Base-by-base conservation (phyloP, 2,329 filamentous ascomycete genomes). In the Berkeleyomyces rouxiae region DNA sequence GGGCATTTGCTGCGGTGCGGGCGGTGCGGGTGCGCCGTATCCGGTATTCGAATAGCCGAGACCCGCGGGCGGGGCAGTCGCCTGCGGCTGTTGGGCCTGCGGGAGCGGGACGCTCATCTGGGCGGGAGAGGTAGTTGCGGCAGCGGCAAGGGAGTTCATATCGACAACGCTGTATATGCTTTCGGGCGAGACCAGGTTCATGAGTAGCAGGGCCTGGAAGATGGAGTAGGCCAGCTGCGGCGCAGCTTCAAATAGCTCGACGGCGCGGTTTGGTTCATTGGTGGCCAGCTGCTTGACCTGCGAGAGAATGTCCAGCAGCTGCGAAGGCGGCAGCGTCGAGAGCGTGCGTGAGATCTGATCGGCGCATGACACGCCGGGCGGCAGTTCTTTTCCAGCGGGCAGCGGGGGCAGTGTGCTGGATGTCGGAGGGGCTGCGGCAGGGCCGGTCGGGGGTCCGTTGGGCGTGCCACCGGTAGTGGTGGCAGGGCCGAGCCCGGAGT, bases 161-260 rank as follows among this genome's bases (percentile, higher is more conserved):
- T 95, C 88, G 61, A 96, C 80, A 39, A 97, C 88, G 3, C 87
- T 85, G 66, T 86, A 82, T 62, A 97, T 84, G 2, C 90, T 85
- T 68, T 85, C 85, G 11, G 89, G 87, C 64, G 93, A 92, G 63
- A 97, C 90, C 7, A 97, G 83, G 55, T 90, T 90, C 82, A 97
- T 93, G 44, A 96, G 82, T 1, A 97, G 82, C 7, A 97, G 81
- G 33, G 91, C 88, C 74, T 97, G 92, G 75, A 97, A 97, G 67
- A 97, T 87, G 64, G 93, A 93, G 70, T 95, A 97, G 3, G 89
- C 84, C 53, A 99, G 83, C 74, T 99, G 93, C 0, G 93, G 93
- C 1, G 91, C 90, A 75, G 92, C 87, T 66, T 86, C 81, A 49
- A 99, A 82, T 47, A 97, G 83, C 70, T 95, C 89, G 0, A 86